Conservation (phyloP, 2,329 filamentous ascomycete species). For the Phialophora verrucosa region DNA sequence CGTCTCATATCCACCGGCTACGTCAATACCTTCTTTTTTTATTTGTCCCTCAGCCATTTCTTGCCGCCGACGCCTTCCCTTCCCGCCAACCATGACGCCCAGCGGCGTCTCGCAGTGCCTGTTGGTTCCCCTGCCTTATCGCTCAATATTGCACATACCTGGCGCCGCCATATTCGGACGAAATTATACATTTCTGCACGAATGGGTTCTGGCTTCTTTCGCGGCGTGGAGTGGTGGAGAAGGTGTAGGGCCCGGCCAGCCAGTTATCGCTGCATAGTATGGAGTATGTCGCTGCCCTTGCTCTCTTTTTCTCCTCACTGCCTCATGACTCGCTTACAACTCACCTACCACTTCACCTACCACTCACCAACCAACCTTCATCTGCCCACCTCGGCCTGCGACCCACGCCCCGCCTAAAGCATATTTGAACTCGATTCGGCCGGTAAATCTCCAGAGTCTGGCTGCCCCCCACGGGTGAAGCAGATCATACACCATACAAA, state of each 20-base stretch:
- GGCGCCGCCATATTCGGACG: slow-evolving; percentile 24
- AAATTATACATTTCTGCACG: slow-evolving; percentile 9
- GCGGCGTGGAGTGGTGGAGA: slow-evolving; percentile 5
- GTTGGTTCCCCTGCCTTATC: slow-evolving; percentile 22
- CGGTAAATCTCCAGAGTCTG: slow-evolving; percentile 11
- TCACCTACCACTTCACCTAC: neutral
- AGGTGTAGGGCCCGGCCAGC: neutral
- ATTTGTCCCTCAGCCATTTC: slow-evolving; percentile 14
- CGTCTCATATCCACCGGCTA: neutral
- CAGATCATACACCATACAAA: slow-evolving; percentile 16
- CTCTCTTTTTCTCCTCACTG: neutral
- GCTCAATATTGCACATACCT: slow-evolving; percentile 13
- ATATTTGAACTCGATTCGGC: slow-evolving; percentile 9
- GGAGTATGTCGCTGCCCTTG: neutral
- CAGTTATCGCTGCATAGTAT: neutral
- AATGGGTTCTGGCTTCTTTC: slow-evolving; percentile 11
- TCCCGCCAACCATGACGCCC: slow-evolving; percentile 22
- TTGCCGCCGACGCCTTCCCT: slow-evolving; percentile 30
- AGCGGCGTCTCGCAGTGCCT: slow-evolving; percentile 7
- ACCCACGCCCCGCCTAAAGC: slow-evolving; percentile 14
- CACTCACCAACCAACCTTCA: slow-evolving; percentile 11
- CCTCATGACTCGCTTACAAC: slow-evolving; percentile 3
- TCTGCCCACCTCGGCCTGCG: slow-evolving; percentile 2
- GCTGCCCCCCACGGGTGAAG: slow-evolving; percentile 21
- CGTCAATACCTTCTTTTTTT: neutral